Percentiles rank a stretch among this genome's conserved stretches.
Evolutionary conservation across 768 basidiomycete genomes (phyloP).

Genomic region (Amanita polypyramis): DNA sequence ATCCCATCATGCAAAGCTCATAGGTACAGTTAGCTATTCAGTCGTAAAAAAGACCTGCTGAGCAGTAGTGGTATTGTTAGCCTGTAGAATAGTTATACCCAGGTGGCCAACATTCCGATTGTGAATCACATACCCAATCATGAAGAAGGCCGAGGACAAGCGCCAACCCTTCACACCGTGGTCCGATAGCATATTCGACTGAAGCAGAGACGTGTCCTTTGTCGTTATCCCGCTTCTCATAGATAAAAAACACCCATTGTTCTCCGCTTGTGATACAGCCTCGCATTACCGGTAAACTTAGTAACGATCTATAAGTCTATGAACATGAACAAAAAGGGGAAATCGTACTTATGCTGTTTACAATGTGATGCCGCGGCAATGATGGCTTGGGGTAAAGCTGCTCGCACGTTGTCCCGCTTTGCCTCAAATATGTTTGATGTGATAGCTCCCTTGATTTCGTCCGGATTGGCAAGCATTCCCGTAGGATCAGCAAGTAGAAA

Average conservation of each 20-base stretch:
- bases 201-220: too few relatives aligned
- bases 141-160: conserved; percentile 9
- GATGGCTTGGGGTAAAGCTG: conserved; percentile 10
- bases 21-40: too few relatives aligned
- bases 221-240: conserved; percentile 1
- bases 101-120: too few relatives aligned
- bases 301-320: too few relatives aligned
- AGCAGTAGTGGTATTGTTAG: neutral
- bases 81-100: neutral
- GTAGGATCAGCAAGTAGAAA: conserved; percentile 10
- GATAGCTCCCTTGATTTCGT: conserved; percentile 7
- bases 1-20: neutral
- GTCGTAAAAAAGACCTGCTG: too few relatives aligned
- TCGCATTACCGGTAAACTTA: neutral
- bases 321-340: too few relatives aligned
- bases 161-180: conserved; percentile 3
- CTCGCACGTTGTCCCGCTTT: conserved; percentile 11
- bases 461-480: conserved; percentile 7
- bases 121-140: too few relatives aligned
- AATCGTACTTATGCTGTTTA: too few relatives aligned
- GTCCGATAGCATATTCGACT: too few relatives aligned
- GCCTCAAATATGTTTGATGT: conserved; percentile 13
- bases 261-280: conserved; percentile 11
- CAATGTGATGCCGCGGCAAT: too few relatives aligned
- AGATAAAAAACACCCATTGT: conserved; percentile 12